Evolutionary conservation across 768 basidiomycete species (phyloP), one percentile per base, ranked within the genome.

Genomic region (Mycena galopus): DNA sequence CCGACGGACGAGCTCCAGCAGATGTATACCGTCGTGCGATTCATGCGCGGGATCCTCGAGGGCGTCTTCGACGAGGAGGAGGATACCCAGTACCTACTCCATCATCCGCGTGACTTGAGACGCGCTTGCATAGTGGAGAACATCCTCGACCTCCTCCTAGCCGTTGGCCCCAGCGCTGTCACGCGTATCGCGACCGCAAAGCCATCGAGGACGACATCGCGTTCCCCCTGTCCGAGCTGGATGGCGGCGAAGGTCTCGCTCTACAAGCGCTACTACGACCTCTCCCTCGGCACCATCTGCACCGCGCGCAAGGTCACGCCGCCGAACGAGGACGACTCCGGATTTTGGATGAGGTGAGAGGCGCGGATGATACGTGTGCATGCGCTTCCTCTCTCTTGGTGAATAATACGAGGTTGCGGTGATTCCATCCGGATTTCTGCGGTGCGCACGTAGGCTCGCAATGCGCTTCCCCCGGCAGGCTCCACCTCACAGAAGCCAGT

Each of bases 281-380:
- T 61, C 17, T 17, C 27, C 30, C 7, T n/a, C n/a, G n/a, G n/a
- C n/a, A n/a, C n/a, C n/a, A n/a, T n/a, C n/a, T n/a, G n/a, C n/a
- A n/a, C n/a, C 58, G 3, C 1, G 33, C 59, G 2, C 51, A 32
- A 9, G 69, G 75, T 56, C 10, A 60, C 25, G 33, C 73, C 65
- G 17, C 71, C 75, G 2, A 53, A 58, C 9, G 53, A 58, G 4
- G 72, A 63, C 50, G 57, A 51, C 11, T 33, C 62, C 21, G 39
- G 29, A 58, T 58, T 23, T 12, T 37, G 33, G 57, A 58, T 58
- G 10, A 5, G 21, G 30, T 58, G 4, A 5, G 3, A 8, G 32
- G 33, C 16, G 33, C 19, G 10, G 17, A 35, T 17, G 57, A 58
- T 58, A 58, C 33, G 1, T 58, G 35, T 35, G 57, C 37, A 12